Conservation (phyloP, 148 eudicot species). For the Silene latifolia region DNA sequence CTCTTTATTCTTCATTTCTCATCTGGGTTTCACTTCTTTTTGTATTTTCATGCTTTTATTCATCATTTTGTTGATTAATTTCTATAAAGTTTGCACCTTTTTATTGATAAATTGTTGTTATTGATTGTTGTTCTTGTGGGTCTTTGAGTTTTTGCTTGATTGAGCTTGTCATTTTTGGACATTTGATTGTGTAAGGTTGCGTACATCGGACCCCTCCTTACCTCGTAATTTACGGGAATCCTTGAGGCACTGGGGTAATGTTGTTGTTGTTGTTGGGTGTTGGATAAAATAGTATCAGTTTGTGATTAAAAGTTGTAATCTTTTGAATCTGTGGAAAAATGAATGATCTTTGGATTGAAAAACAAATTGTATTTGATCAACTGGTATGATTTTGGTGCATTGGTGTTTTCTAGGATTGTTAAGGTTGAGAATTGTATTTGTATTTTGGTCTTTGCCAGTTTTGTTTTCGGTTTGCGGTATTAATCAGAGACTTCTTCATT, state of each 20-base stretch:
- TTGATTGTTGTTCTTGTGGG: slow-evolving; percentile 1
- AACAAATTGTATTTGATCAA: no score
- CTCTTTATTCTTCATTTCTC: slow-evolving; percentile 5
- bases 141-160: slow-evolving; percentile 19
- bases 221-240: no score
- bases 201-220: no score
- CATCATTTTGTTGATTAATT: background rate
- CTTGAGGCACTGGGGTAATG: background rate
- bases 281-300: background rate
- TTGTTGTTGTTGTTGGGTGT: slow-evolving; percentile 4
- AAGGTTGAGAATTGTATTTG: no score
- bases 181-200: no score
- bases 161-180: background rate
- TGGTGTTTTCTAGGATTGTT: no score
- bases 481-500: no score
- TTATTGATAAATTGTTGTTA: background rate
- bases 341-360: no score
- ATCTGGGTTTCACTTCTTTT: background rate
- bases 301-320: background rate
- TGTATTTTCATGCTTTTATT: background rate
- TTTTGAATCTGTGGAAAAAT: no score
- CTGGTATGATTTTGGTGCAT: no score
- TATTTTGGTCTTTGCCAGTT: no score
- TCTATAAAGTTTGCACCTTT: slow-evolving; percentile 6
- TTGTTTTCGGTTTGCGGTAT: no score